phyloP scores from a whole-genome alignment of 2,329 filamentous ascomycete genomes.

The Trichoderma sp. region DNA sequence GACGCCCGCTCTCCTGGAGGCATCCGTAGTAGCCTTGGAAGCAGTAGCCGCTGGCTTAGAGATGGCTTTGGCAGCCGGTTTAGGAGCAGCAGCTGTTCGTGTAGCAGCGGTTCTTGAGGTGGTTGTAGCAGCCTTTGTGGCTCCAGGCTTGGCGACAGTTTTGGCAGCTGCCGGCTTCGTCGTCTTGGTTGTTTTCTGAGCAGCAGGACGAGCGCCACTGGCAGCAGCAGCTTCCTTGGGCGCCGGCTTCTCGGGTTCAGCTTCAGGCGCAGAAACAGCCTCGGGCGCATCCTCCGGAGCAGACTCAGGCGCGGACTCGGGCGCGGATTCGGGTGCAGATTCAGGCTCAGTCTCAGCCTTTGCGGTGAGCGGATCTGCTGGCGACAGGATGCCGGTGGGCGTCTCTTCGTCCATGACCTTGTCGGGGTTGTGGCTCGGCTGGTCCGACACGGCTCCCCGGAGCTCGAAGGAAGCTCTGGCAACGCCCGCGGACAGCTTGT shows the following conservation, averaged over 20 bases:
- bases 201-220: neutral
- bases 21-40: conserved; percentile 31
- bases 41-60: conserved; percentile 31
- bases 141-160: neutral
- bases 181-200: conserved; percentile 7
- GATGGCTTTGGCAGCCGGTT: conserved; percentile 27
- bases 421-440: conserved; percentile 44
- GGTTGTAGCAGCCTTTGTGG: neutral
- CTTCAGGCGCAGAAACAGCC: neutral
- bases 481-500: conserved; percentile 37
- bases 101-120: conserved; percentile 29
- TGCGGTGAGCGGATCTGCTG: conserved; percentile 34
- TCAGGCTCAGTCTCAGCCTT: conserved; percentile 11
- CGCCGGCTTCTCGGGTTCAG: conserved; percentile 8
- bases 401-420: conserved; percentile 46
- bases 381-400: conserved; percentile 35
- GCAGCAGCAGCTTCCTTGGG: neutral
- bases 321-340: neutral
- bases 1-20: conserved; percentile 32
- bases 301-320: conserved; percentile 2
- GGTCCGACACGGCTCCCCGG: conserved; percentile 35
- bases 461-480: neutral
- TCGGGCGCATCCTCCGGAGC: neutral
- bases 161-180: conserved; percentile 12
- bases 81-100: conserved; percentile 26